Conservation (phyloP, 345 rosid species). For the Crucihimalaya himalaica region DNA sequence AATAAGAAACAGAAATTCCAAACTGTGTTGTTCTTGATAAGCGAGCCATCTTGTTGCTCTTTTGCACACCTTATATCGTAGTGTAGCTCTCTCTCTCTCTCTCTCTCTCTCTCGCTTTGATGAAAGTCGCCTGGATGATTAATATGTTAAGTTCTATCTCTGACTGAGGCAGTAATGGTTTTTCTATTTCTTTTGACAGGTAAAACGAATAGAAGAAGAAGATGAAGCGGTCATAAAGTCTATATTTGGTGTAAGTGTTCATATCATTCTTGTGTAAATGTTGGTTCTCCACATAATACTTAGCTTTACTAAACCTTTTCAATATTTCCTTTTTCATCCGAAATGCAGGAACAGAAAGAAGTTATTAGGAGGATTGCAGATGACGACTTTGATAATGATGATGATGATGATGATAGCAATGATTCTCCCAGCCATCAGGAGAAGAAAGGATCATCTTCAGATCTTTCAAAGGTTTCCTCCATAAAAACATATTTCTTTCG, state of each 20-base stretch:
- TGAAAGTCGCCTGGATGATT: slow-evolving; percentile 5
- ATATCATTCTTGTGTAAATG: slow-evolving; percentile 4
- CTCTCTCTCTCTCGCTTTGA: not conserved
- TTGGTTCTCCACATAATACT: not conserved
- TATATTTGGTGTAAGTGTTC: slow-evolving; percentile 53
- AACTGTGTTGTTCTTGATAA: not conserved
- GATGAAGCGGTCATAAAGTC: slow-evolving; percentile 75
- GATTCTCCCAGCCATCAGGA: slow-evolving; percentile 28
- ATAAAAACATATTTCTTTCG: slow-evolving; percentile 11
- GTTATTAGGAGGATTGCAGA: slow-evolving; percentile 62
- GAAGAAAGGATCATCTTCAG: slow-evolving; percentile 35
- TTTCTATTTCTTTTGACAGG: slow-evolving; percentile 37
- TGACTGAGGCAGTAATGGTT: not conserved
- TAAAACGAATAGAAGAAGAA: slow-evolving; percentile 64
- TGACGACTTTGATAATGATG: slow-evolving; percentile 38
- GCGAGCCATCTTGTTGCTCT: not conserved
- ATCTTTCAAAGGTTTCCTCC: slow-evolving; percentile 35
- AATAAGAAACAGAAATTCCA: not conserved
- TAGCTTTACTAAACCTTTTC: slow-evolving; percentile 3
- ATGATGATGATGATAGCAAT: slow-evolving; percentile 31
- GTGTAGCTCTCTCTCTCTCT: not conserved
- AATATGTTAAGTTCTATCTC: not conserved
- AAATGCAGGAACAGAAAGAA: slow-evolving; percentile 49
- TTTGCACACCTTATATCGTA: not conserved
- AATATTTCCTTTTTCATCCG: slow-evolving; percentile 17